phyloP scores from a whole-genome alignment of 2,329 filamentous ascomycete genomes.

The Diaporthe sp. region DNA sequence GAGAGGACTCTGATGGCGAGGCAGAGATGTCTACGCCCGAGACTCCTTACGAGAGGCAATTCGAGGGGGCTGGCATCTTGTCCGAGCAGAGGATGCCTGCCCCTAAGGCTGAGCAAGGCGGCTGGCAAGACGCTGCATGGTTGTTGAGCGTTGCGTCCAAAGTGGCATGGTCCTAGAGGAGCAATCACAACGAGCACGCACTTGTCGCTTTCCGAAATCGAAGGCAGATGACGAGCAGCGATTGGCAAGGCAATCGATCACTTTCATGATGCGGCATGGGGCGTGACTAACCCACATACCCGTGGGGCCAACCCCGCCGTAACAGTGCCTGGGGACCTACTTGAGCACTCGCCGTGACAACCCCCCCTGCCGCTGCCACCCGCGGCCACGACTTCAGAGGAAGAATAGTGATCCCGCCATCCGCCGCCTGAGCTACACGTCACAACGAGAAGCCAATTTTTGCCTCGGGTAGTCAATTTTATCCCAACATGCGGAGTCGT shows the following conservation, averaged over 20 bases:
- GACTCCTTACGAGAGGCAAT: constrained; percentile 41
- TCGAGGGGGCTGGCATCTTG: constrained; percentile 53
- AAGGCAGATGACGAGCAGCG: neutral
- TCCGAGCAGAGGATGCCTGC: constrained; percentile 59
- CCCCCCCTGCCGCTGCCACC: neutral
- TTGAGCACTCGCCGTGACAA: neutral
- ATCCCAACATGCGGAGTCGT: neutral
- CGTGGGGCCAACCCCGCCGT: constrained; percentile 21
- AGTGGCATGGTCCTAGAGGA: constrained; percentile 47
- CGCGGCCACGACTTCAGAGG: neutral
- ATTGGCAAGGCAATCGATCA: constrained; percentile 6
- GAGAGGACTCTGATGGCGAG: constrained; percentile 39
- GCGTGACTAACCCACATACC: constrained; percentile 16
- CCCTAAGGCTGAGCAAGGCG: constrained; percentile 64
- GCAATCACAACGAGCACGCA: constrained; percentile 1
- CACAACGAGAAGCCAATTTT: neutral
- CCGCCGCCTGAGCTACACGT: neutral
- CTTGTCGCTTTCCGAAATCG: neutral
- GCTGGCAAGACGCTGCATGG: constrained; percentile 77
- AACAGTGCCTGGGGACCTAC: constrained; percentile 8
- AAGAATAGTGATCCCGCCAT: neutral
- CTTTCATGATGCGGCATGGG: constrained; percentile 9
- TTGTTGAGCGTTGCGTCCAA: constrained; percentile 72
- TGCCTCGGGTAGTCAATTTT: neutral
- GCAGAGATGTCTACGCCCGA: constrained; percentile 28